phyloP scores from a whole-genome alignment of 441 rosid genomes.

The Gossypium laxum region DNA sequence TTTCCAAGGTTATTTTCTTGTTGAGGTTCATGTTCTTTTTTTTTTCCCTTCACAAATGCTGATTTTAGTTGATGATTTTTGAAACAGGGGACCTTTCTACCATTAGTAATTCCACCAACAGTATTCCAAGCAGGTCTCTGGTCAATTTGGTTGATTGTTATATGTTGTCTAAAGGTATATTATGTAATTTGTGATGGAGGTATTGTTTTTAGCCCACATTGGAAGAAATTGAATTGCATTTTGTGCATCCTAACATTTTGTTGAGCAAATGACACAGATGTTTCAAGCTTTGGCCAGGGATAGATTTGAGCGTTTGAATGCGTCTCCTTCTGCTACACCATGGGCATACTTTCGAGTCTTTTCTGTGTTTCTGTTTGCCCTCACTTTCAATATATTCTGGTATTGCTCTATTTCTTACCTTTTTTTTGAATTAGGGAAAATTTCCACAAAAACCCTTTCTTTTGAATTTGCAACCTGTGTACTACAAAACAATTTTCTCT shows the following conservation, averaged over 20 bases:
- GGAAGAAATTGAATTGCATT: constrained; percentile 9
- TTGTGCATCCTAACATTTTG: constrained; percentile 14
- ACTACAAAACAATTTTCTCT: neutral
- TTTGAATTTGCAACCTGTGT: neutral
- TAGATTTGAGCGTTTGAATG: constrained; percentile 85
- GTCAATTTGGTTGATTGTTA: constrained; percentile 75
- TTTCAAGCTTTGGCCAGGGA: constrained; percentile 98
- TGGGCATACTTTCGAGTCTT: constrained; percentile 87
- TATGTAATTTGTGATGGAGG: constrained; percentile 7
- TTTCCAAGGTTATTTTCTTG: neutral
- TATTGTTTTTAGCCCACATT: constrained; percentile 10
- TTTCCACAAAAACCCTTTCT: neutral
- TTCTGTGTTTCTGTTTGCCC: constrained; percentile 65
- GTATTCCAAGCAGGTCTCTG: constrained; percentile 77
- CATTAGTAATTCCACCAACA: constrained; percentile 79
- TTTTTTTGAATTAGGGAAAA: constrained; percentile 16
- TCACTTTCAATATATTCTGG: constrained; percentile 69
- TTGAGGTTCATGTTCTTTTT: neutral
- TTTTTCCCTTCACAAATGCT: constrained; percentile 5
- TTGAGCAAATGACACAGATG: constrained; percentile 46
- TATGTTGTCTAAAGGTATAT: constrained; percentile 81
- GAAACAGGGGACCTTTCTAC: constrained; percentile 78
- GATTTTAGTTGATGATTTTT: constrained; percentile 17
- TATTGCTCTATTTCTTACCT: constrained; percentile 23
- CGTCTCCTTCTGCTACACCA: constrained; percentile 86